A percentile compares a stretch with the other conserved stretches of the same genome.
These are phyloP conservation scores for Leccinum imitatum DNA, from an alignment of 768 basidiomycete species.

Conservation along the genomic window DNA sequence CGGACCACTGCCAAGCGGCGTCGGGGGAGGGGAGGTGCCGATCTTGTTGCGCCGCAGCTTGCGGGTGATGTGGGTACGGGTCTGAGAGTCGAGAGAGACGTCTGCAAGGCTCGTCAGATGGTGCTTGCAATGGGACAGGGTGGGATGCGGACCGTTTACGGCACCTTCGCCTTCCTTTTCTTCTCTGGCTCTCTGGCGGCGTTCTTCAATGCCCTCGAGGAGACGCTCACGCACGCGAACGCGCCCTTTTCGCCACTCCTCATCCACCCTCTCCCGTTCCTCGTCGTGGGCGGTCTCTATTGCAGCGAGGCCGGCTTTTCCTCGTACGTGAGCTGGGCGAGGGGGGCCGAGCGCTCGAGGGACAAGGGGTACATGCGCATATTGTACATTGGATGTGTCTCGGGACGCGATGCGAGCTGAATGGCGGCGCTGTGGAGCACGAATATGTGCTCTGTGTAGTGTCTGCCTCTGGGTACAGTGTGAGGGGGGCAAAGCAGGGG, in stretches of 20 bases:
- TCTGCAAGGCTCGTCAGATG: constrained; percentile 42
- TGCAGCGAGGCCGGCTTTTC: constrained; percentile 65
- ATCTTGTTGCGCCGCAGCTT: too few species aligned
- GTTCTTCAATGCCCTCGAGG: constrained; percentile 82
- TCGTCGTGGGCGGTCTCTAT: constrained; percentile 74
- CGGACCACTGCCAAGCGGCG: too few species aligned
- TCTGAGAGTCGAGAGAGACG: constrained; percentile 66
- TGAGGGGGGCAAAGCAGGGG: constrained; percentile 14
- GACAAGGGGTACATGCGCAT: constrained; percentile 73
- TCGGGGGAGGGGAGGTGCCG: too few species aligned
- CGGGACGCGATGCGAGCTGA: constrained; percentile 68
- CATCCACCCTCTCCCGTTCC: constrained; percentile 76
- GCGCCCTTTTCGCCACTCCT: constrained; percentile 75
- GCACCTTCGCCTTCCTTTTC: constrained; percentile 91
- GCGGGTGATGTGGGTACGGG: too few species aligned
- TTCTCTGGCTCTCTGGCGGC: constrained; percentile 73
- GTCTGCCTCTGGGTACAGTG: constrained; percentile 47
- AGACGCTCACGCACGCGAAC: constrained; percentile 76
- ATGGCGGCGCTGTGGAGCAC: constrained; percentile 57
- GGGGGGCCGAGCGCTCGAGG: constrained; percentile 72
- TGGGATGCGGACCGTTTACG: constrained; percentile 46
- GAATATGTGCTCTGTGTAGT: constrained; percentile 62
- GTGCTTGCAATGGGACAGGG: neutral
- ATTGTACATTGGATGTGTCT: constrained; percentile 61
- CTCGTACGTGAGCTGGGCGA: constrained; percentile 63